Evolutionary conservation across 148 eudicot genomes (phyloP).

Genomic region (Chenopodium berlandieri): DNA sequence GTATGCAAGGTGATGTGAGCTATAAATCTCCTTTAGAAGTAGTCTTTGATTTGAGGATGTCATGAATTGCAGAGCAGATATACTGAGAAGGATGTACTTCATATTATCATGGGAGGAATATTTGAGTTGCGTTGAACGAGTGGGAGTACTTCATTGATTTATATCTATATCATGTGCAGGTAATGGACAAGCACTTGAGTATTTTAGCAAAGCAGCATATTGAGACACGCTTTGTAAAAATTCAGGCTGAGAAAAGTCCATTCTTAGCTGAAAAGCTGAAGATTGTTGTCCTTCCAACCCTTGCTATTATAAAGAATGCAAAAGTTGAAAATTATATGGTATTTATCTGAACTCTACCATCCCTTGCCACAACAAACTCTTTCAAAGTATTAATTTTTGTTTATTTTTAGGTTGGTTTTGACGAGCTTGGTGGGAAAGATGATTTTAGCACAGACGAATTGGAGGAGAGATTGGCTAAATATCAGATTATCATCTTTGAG

Average conservation of each 20-base stretch:
- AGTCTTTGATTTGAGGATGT: slow-evolving; percentile 2
- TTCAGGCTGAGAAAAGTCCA: slow-evolving; percentile 92
- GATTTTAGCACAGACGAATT: slow-evolving; percentile 87
- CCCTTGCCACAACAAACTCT: not conserved
- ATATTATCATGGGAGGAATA: not conserved
- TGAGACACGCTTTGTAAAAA: slow-evolving; percentile 86
- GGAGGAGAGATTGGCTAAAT: slow-evolving; percentile 82
- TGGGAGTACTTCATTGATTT: too few relatives aligned
- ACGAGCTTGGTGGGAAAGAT: slow-evolving; percentile 84
- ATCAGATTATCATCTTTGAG: slow-evolving; percentile 67
- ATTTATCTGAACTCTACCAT: slow-evolving; percentile 20
- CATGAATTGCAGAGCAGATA: not conserved
- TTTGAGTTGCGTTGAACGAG: not conserved
- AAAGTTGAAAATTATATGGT: slow-evolving; percentile 97
- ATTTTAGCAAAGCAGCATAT: slow-evolving; percentile 86
- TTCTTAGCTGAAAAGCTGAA: slow-evolving; percentile 88
- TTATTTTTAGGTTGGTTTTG: slow-evolving; percentile 76
- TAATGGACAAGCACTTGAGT: slow-evolving; percentile 84
- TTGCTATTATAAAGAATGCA: slow-evolving; percentile 83
- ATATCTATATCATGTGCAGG: slow-evolving; percentile 43
- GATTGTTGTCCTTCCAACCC: slow-evolving; percentile 87
- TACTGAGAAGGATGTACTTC: not conserved
- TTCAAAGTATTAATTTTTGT: not conserved
- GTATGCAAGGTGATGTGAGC: not conserved
- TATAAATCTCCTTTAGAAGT: not conserved